phyloP scores from a whole-genome alignment of 306 rosid species.

The Senna tora region DNA sequence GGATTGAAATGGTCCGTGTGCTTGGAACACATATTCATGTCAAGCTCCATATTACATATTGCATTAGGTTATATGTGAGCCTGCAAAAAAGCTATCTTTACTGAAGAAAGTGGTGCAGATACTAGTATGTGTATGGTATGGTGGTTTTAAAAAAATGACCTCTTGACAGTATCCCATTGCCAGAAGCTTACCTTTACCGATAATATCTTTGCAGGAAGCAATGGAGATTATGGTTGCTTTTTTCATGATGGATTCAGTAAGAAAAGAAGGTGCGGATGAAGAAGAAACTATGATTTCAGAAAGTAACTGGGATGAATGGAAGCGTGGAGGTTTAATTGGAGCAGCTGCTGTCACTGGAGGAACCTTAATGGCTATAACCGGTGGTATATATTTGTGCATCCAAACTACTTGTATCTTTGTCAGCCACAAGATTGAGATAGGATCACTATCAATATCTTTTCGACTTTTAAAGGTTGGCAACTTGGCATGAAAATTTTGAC shows the following conservation, averaged over 20 bases:
- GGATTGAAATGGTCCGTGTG: slow-evolving; percentile 78
- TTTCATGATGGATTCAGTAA: slow-evolving; percentile 68
- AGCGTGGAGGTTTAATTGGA: slow-evolving; percentile 88
- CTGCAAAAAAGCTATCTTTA: slow-evolving; percentile 16
- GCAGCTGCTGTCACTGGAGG: slow-evolving; percentile 98
- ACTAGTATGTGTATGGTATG: slow-evolving; percentile 22
- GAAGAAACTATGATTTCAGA: slow-evolving; percentile 50
- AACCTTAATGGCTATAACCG: slow-evolving; percentile 86
- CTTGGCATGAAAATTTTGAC: slow-evolving; percentile 39
- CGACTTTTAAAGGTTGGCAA: slow-evolving; percentile 27
- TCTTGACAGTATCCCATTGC: slow-evolving; percentile 11
- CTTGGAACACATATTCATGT: slow-evolving; percentile 40
- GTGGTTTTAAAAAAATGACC: slow-evolving; percentile 25
- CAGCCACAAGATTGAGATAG: slow-evolving; percentile 27
- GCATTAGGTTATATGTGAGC: slow-evolving; percentile 30
- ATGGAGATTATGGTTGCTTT: slow-evolving; percentile 87
- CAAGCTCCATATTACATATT: slow-evolving; percentile 35
- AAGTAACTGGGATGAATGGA: slow-evolving; percentile 75
- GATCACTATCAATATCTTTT: slow-evolving; percentile 13
- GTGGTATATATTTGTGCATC: slow-evolving; percentile 59
- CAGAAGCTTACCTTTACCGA: slow-evolving; percentile 13
- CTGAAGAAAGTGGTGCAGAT: slow-evolving; percentile 20
- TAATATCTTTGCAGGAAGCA: slow-evolving; percentile 67
- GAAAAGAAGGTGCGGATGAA: slow-evolving; percentile 45
- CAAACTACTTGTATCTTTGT: slow-evolving; percentile 17